Evolutionary conservation across 2,329 filamentous ascomycete genomes (phyloP), one percentile per base, ranked within the genome.

Genomic region (Nemania sp.): DNA sequence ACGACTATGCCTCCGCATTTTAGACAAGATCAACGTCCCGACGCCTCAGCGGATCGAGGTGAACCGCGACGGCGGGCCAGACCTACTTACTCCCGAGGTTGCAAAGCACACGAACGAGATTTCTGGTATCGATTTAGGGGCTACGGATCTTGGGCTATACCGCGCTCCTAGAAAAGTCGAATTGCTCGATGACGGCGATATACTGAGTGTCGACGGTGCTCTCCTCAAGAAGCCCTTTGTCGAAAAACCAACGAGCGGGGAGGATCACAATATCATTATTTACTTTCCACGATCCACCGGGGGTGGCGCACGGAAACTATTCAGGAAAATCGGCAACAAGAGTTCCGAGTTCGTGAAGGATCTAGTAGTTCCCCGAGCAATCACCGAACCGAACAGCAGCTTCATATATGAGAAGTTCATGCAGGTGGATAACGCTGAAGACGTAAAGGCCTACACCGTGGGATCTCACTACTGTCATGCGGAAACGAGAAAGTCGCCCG

Each of bases 351-450:
- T 90, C 71, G 90, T 97, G 61, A 84, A 90, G 15, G 87, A 88
- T 11, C 83, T 99, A 61, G 85, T 79, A 15, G 77, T 90, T 17
- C 95, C 95, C 11, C 83, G 93, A 39, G 92, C 89, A 53, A 89
- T 98, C 63, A 89, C 89, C 0, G 92, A 98, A 67, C 85, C 87
- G 0, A 83, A 83, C 18, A 87, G 90, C 71, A 98, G 93, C 75
- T 99, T 94, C 79, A 87, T 99, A 64, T 99, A 98, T 75, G 95
- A 99, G 75, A 92, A 96, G 74, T 99, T 99, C 70, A 89, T 99
- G 80, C 88, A 91, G 67, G 93, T 97, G 13, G 94, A 98, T 71
- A 98, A 99, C 73, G 90, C 94, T 0, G 95, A 99, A 76, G 95
- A 99, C 74, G 94, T 99, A 72, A 99, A 99, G 77, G 95, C 94